phyloP scores from a whole-genome alignment of 306 rosid species.

The Quercus wislizeni region DNA sequence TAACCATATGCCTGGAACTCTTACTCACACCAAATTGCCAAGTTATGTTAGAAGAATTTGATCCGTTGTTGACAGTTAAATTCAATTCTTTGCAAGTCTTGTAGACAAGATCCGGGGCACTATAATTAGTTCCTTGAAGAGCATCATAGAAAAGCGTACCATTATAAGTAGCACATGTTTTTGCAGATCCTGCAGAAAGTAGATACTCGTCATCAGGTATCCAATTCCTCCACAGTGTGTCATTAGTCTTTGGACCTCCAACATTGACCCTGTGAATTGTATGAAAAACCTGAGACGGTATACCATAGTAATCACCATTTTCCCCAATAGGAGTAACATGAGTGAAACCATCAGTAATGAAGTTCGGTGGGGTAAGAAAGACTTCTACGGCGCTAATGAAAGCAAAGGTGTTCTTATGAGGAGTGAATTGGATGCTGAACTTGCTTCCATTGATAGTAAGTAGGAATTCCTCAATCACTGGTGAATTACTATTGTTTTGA shows the following conservation, averaged over 20 bases:
- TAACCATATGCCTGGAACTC: constrained; percentile 21
- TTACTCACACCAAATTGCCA: constrained; percentile 39
- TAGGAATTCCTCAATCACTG: constrained; percentile 27
- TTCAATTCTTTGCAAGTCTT: constrained; percentile 7
- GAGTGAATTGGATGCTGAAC: constrained; percentile 25
- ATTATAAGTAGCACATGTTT: background rate
- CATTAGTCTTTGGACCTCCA: constrained; percentile 27
- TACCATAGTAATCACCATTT: background rate
- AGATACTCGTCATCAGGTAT: constrained; percentile 28
- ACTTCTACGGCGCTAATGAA: constrained; percentile 53
- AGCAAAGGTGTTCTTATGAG: constrained; percentile 18
- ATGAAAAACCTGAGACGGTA: background rate
- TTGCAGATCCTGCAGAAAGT: background rate
- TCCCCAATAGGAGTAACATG: background rate
- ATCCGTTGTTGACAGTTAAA: accelerated
- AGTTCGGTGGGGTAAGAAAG: constrained; percentile 16
- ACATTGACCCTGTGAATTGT: constrained; percentile 38
- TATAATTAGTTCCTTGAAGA: background rate
- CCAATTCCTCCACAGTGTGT: constrained; percentile 32
- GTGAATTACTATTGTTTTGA: background rate
- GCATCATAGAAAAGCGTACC: accelerated
- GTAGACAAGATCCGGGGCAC: constrained; percentile 34
- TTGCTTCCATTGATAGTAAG: background rate
- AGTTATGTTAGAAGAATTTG: background rate
- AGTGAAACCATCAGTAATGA: accelerated